A percentile compares a stretch with the other conserved stretches of the same genome.
phyloP scores from a whole-genome alignment of 805 yeast genomes.

The Jamesozyma piceae region DNA sequence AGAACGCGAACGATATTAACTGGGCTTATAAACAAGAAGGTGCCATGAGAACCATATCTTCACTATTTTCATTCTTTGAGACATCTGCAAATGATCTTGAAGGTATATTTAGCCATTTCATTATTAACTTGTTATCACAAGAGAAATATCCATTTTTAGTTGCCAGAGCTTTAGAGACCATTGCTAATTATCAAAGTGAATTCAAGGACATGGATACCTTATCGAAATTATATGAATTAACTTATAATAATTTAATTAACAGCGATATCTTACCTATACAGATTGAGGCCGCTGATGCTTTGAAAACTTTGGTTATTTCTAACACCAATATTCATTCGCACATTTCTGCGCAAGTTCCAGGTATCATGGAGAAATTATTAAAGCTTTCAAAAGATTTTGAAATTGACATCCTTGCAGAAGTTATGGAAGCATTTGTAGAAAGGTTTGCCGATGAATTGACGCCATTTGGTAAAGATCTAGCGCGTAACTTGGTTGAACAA shows the following conservation, averaged over 20 bases:
- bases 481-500: slow-evolving; percentile 50
- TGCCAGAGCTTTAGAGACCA: slow-evolving; percentile 60
- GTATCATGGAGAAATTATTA: slow-evolving; percentile 71
- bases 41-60: slow-evolving; percentile 67
- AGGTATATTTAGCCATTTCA: slow-evolving; percentile 46
- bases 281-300: slow-evolving; percentile 79
- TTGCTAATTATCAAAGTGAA: slow-evolving; percentile 32
- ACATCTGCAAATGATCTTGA: slow-evolving; percentile 44
- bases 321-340: slow-evolving; percentile 56
- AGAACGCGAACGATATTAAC: slow-evolving; percentile 29
- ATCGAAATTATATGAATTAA: slow-evolving; percentile 34
- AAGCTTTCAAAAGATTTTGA: slow-evolving; percentile 73
- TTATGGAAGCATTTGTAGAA: slow-evolving; percentile 94
- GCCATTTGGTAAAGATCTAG: slow-evolving; percentile 72
- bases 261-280: slow-evolving; percentile 59
- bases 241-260: slow-evolving; percentile 32
- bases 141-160: slow-evolving; percentile 52
- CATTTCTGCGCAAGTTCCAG: slow-evolving; percentile 62
- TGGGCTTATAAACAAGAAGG: slow-evolving; percentile 69
- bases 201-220: slow-evolving; percentile 32
- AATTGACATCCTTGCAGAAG: slow-evolving; percentile 73
- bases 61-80: slow-evolving; percentile 40
- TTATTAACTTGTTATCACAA: slow-evolving; percentile 53
- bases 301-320: slow-evolving; percentile 68
- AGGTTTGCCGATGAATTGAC: slow-evolving; percentile 76